Percentiles rank a stretch among this genome's conserved stretches.
Evolutionary conservation across 805 yeast genomes (phyloP).

Genomic region (Danielia reshetovae): DNA sequence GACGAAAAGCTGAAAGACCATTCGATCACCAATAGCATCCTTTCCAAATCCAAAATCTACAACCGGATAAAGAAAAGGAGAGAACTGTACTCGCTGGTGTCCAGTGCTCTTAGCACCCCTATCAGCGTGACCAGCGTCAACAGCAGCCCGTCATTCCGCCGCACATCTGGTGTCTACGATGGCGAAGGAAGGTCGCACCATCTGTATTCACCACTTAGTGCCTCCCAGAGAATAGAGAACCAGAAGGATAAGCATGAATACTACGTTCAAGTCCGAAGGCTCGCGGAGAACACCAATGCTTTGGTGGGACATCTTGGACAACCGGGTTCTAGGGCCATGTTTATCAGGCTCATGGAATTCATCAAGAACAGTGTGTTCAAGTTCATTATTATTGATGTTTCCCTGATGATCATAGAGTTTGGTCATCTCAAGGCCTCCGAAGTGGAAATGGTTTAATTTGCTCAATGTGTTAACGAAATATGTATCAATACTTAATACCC

Average conservation of each 20-base stretch:
- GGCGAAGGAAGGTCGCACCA: constrained; percentile 12
- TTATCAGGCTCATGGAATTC: constrained; percentile 32
- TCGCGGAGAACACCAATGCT: constrained; percentile 14
- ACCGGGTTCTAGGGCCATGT: constrained; percentile 14
- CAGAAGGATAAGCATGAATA: constrained; percentile 32
- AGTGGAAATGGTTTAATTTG: no score
- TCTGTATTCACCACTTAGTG: neutral
- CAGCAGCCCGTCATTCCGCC: constrained; percentile 21
- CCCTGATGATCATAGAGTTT: constrained; percentile 32
- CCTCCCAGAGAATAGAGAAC: constrained; percentile 25
- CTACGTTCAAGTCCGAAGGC: constrained; percentile 24
- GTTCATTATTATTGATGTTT: constrained; percentile 34
- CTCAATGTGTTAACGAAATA: no score
- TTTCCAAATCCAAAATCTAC: constrained; percentile 34
- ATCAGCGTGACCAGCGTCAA: constrained; percentile 16
- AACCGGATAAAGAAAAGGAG: constrained; percentile 34
- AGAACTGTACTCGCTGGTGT: constrained; percentile 25
- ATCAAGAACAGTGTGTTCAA: constrained; percentile 30
- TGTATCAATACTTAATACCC: no score
- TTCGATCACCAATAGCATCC: constrained; percentile 8
- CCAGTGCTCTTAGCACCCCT: constrained; percentile 5
- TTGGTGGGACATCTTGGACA: constrained; percentile 8
- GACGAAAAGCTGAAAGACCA: no score
- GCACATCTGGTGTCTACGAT: constrained; percentile 16
- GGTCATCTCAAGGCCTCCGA: constrained; percentile 15